A percentile compares a stretch with the other conserved stretches of the same genome.
These are phyloP conservation scores for Leishmania braziliensis DNA, from an alignment of 208 protist species.

Conservation along the genomic window DNA sequence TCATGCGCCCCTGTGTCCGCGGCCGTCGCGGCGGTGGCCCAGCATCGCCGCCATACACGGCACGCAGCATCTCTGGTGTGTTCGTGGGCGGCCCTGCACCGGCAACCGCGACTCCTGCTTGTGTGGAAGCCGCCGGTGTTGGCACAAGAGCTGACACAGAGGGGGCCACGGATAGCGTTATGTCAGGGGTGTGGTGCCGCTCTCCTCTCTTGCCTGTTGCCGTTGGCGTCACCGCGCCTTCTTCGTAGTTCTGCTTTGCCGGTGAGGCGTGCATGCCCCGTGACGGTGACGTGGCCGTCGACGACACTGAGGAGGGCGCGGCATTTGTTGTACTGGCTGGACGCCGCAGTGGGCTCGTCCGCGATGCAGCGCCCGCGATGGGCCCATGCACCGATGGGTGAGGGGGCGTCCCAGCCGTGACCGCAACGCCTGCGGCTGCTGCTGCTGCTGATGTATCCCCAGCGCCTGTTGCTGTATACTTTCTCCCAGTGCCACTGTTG, in stretches of 20 bases:
- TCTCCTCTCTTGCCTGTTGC: background rate
- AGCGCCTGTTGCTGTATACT: background rate
- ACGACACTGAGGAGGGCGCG: background rate
- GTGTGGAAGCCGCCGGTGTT: background rate
- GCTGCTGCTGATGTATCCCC: background rate
- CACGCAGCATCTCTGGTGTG: constrained; percentile 7
- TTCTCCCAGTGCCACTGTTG: background rate
- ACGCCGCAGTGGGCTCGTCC: background rate
- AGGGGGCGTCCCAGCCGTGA: background rate
- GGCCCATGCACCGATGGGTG: background rate
- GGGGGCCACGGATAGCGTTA: background rate
- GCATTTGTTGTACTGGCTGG: background rate
- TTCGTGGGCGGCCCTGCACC: background rate
- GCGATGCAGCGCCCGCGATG: background rate
- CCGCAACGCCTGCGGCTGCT: background rate
- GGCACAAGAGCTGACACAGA: background rate
- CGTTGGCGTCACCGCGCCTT: background rate
- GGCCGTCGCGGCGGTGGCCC: background rate
- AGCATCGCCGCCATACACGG: constrained; percentile 14
- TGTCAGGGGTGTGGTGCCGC: background rate
- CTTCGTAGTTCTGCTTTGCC: no score
- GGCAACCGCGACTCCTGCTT: background rate
- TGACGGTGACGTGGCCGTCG: background rate
- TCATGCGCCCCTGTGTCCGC: constrained; percentile 12
- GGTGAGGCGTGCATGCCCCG: background rate